Percentiles rank a stretch among this genome's conserved stretches.
Conservation (phyloP, 2,329 filamentous ascomycete genomes). For the Drechslerella stenobrocha region DNA sequence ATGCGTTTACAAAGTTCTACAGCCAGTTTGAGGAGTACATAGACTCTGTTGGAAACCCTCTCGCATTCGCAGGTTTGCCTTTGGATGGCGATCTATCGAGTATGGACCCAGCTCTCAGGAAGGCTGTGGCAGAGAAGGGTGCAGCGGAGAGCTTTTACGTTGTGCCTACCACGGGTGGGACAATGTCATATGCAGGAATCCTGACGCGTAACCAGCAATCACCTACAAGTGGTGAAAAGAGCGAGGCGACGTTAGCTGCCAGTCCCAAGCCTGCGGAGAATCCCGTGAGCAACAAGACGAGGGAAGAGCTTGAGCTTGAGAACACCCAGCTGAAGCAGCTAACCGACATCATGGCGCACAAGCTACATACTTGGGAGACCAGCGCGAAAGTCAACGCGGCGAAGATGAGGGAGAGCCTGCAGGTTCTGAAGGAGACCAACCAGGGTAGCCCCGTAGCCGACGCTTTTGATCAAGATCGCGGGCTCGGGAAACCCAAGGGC, state of each 20-base stretch:
- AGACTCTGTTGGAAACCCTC: constrained; percentile 70
- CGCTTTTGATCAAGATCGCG: constrained; percentile 56
- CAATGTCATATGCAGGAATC: constrained; percentile 89
- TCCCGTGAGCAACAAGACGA: constrained; percentile 62
- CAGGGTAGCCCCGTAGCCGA: constrained; percentile 56
- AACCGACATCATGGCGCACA: constrained; percentile 80
- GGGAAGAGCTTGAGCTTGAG: constrained; percentile 86
- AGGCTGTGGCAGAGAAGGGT: constrained; percentile 50
- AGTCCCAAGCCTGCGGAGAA: constrained; percentile 49
- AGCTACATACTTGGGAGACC: constrained; percentile 90
- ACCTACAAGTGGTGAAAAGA: constrained; percentile 50
- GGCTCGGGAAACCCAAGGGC: constrained; percentile 53
- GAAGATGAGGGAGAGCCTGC: constrained; percentile 69
- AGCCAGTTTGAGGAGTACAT: constrained; percentile 86
- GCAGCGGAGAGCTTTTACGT: constrained; percentile 85
- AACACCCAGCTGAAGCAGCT: constrained; percentile 83
- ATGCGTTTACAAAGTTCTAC: constrained; percentile 88
- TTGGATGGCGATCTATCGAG: constrained; percentile 57
- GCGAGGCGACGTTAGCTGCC: constrained; percentile 26
- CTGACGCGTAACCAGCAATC: constrained; percentile 62
- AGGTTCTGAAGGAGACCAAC: constrained; percentile 74
- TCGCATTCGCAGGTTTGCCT: constrained; percentile 90
- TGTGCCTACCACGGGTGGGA: constrained; percentile 87
- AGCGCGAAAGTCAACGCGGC: constrained; percentile 65
- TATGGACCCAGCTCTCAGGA: constrained; percentile 44